phyloP scores from a whole-genome alignment of 192 early-diverging fungal species.

The Rhizoclosmatium globosum region DNA sequence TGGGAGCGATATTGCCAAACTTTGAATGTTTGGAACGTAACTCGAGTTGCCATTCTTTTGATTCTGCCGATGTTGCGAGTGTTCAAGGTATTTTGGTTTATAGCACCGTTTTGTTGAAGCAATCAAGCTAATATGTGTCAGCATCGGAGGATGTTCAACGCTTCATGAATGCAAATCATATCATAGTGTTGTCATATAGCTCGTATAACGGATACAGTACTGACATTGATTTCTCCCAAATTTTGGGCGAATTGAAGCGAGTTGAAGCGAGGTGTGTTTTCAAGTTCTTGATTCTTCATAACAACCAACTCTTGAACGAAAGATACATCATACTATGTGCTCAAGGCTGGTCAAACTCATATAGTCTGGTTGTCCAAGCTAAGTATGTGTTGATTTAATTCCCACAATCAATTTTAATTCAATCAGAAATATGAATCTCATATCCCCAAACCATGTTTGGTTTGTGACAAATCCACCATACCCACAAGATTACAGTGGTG shows the following conservation, averaged over 20 bases:
- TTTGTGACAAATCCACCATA: slow-evolving; percentile 17
- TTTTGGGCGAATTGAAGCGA: background rate
- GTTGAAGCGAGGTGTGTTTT: slow-evolving; percentile 1
- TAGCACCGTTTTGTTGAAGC: background rate
- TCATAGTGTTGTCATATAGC: slow-evolving; percentile 1
- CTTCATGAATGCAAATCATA: background rate
- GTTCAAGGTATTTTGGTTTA: background rate
- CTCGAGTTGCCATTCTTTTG: slow-evolving; percentile 1
- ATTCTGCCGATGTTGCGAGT: background rate
- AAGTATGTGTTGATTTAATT: background rate
- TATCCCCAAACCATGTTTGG: slow-evolving; percentile 13
- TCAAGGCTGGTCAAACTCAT: background rate
- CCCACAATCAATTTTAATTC: background rate
- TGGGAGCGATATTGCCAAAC: background rate
- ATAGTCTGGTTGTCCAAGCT: background rate
- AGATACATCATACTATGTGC: slow-evolving; percentile 20
- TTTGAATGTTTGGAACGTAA: background rate
- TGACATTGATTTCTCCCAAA: background rate
- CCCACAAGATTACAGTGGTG: slow-evolving; percentile 9
- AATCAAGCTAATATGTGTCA: background rate
- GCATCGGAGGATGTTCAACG: background rate
- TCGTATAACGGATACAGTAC: background rate
- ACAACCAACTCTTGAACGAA: background rate
- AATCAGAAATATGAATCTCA: background rate
- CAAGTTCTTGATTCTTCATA: background rate